These are phyloP conservation scores for Apiotrichum montevideense DNA, from an alignment of 1,284 basidiomycete genomes.

Conservation along the genomic window DNA sequence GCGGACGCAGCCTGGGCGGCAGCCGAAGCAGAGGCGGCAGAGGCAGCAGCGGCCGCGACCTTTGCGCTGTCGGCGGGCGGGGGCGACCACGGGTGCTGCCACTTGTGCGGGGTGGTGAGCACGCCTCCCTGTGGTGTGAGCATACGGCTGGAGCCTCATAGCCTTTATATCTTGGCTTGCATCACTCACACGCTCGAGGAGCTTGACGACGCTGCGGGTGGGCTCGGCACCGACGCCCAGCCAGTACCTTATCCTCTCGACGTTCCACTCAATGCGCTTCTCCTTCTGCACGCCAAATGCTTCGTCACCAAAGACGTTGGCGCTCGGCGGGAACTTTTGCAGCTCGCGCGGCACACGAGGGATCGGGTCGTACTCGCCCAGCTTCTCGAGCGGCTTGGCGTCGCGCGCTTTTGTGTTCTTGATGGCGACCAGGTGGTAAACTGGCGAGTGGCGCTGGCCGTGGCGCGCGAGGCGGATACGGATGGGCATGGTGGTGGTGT, in stretches of 20 bases:
- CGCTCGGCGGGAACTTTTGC: slow-evolving; percentile 20
- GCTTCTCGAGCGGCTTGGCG: slow-evolving; percentile 81
- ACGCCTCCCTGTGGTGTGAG: slow-evolving; percentile 34
- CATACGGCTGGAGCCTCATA: not conserved
- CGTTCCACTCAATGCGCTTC: slow-evolving; percentile 84
- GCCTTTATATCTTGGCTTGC: not conserved
- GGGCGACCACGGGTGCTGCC: slow-evolving; percentile 38
- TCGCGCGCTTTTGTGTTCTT: slow-evolving; percentile 68
- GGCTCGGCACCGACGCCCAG: slow-evolving; percentile 76
- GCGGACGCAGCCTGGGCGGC: not conserved
- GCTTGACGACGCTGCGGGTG: slow-evolving; percentile 65
- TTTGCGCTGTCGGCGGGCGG: not conserved
- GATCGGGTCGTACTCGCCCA: slow-evolving; percentile 79
- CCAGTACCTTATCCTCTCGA: slow-evolving; percentile 86
- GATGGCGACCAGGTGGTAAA: slow-evolving; percentile 81
- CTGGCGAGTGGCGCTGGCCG: slow-evolving; percentile 68
- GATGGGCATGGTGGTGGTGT: not conserved
- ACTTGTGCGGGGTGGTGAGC: slow-evolving; percentile 35
- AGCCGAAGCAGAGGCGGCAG: not conserved
- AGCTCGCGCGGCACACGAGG: slow-evolving; percentile 33
- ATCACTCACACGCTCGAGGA: slow-evolving; percentile 70
- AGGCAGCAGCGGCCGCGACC: not conserved
- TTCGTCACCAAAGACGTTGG: slow-evolving; percentile 39
- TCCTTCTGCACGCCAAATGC: slow-evolving; percentile 34
- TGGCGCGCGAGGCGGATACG: slow-evolving; percentile 78